Base-by-base conservation (phyloP, 495 filamentous ascomycete genomes). In the Parachaetomium inaequale region DNA sequence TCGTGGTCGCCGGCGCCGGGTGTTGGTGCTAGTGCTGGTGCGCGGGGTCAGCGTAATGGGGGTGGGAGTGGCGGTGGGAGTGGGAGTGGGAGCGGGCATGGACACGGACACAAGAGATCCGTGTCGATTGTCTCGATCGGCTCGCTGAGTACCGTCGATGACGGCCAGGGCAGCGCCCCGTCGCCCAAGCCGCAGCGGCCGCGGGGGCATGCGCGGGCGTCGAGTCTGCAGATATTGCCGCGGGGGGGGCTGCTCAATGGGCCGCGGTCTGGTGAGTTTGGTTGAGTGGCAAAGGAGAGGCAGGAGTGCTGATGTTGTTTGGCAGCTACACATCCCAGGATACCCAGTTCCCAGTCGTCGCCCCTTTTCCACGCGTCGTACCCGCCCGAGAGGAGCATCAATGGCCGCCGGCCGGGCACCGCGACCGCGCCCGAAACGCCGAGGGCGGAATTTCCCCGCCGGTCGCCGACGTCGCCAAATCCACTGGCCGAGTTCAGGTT, bases 61-160 rank as follows among this genome's bases (percentile, higher is more conserved):
- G 14, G 2, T 26, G 46, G 46, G 3, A 49, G 7, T 34, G 56
- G 62, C 15, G 28, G 2, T 25, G 62, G 62, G 19, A 28, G 45
- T 46, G 55, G 52, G 8, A 38, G 34, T 23, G 52, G 28, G 36
- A 56, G 17, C 23, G 59, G 57, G 23, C 36, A 68, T 21, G 76
- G 75, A n/a, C 74, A 76, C 56, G 65, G 71, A 38, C 85, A 87
- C 62, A 82, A 81, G 62, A 76, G 93, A 70, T 96, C 93, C 0
- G 83, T 98, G 32, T 97, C 94, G n/a, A 98, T 98, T 63, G 85
- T 97, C 23, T 98, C 94, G 6, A 83, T 98, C 64, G 90, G 90
- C 17, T 87, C 84, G 57, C 84, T 88, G 56, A 78, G 69, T 65
- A 72, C 66, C 61, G 81, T 65, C 45, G 53, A 47, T 7, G 58